Evolutionary conservation across 768 basidiomycete species (phyloP).

Genomic region (Lentinula lateritia): DNA sequence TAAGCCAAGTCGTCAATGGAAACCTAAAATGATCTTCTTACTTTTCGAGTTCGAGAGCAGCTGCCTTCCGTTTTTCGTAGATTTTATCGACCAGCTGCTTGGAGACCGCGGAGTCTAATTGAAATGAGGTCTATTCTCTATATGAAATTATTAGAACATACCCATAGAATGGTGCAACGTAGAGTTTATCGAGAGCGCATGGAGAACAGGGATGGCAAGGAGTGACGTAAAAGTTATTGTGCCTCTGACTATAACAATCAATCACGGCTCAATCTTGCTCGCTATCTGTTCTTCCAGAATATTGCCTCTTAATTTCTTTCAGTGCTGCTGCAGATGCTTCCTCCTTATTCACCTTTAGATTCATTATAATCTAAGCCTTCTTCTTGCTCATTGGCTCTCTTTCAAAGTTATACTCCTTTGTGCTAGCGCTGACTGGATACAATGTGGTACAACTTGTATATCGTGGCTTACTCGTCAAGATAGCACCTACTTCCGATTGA

Average conservation of each 20-base stretch:
- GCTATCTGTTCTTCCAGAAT: neutral
- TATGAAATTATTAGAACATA: constrained; percentile 8
- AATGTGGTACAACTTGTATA: no score
- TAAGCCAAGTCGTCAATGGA: neutral
- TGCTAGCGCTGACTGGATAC: no score
- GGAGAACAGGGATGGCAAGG: neutral
- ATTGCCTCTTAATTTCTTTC: no score
- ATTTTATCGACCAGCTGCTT: constrained; percentile 88
- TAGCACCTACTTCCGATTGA: no score
- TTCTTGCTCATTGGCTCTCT: no score
- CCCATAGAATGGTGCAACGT: constrained; percentile 17
- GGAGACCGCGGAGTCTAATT: constrained; percentile 62
- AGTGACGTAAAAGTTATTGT: neutral
- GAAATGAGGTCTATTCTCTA: neutral
- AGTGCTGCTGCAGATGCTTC: no score
- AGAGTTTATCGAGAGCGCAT: neutral
- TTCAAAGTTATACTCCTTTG: no score
- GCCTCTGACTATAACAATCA: neutral
- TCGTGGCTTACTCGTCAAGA: no score
- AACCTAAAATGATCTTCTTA: constrained; percentile 23
- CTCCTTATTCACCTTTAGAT: no score
- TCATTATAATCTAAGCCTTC: no score
- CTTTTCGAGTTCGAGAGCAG: constrained; percentile 96
- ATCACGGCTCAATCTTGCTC: neutral
- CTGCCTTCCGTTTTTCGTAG: constrained; percentile 94